Evolutionary conservation across 75 land plant species (phyloP).

Genomic region (Cunninghamia lanceolata): DNA sequence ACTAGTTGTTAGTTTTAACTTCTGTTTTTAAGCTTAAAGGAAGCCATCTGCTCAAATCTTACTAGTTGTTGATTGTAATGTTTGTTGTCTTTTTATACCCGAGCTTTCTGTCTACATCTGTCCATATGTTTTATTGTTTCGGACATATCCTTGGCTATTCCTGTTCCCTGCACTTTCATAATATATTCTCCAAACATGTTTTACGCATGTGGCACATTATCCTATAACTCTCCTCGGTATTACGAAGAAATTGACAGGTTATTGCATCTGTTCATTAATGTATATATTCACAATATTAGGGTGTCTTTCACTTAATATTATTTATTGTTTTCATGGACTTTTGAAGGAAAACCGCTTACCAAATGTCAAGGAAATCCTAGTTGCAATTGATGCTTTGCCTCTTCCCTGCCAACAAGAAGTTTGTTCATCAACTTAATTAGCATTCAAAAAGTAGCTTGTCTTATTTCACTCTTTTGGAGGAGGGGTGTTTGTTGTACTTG

Average conservation of each 20-base stretch:
- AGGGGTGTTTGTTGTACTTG: neutral
- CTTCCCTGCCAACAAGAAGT: neutral
- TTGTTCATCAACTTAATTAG: neutral
- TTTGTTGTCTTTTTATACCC: neutral
- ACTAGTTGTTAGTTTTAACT: neutral
- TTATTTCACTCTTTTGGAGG: neutral
- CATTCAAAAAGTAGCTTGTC: neutral
- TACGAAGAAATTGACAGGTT: neutral
- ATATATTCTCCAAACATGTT: neutral
- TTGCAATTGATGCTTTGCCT: conserved; percentile 5
- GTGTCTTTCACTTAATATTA: neutral
- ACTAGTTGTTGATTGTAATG: neutral
- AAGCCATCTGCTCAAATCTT: neutral
- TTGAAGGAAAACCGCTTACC: neutral
- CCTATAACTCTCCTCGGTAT: neutral
- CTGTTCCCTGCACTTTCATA: neutral
- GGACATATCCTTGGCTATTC: neutral
- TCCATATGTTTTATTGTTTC: neutral
- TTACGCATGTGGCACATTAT: neutral
- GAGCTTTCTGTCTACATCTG: neutral
- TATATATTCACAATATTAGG: neutral
- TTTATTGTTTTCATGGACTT: neutral
- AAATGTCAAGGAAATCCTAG: conserved; percentile 6
- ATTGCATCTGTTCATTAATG: neutral
- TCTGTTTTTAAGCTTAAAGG: neutral